A percentile compares a stretch with the other conserved stretches of the same genome.
phyloP scores from a whole-genome alignment of 2,329 filamentous ascomycete genomes.

The Monosporascus cannonballus region DNA sequence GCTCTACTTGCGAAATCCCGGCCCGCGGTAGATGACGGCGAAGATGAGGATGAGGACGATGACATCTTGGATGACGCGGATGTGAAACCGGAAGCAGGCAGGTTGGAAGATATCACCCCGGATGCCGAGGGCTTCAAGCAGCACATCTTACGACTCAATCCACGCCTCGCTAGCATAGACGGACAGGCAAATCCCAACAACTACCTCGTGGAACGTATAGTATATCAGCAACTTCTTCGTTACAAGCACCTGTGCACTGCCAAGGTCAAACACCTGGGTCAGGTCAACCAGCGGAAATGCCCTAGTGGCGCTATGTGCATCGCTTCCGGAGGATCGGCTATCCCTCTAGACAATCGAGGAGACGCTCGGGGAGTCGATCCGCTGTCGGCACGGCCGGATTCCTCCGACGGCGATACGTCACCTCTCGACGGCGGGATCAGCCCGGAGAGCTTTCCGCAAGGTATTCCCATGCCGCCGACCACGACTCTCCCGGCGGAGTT shows the following conservation, averaged over 20 bases:
- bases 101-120: constrained; percentile 62
- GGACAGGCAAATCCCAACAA: constrained; percentile 32
- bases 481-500: constrained; percentile 75
- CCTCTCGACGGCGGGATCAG: constrained; percentile 63
- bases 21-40: constrained; percentile 41
- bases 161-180: constrained; percentile 46
- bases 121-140: constrained; percentile 70
- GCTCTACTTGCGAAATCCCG: constrained; percentile 36
- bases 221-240: constrained; percentile 70
- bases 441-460: constrained; percentile 68
- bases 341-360: constrained; percentile 54
- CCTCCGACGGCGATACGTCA: constrained; percentile 61
- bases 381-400: constrained; percentile 44
- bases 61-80: constrained; percentile 51
- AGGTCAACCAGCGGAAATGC: constrained; percentile 50
- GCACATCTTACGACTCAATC: constrained; percentile 69
- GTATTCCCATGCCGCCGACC: constrained; percentile 78
- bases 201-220: constrained; percentile 73
- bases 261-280: constrained; percentile 63
- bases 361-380: constrained; percentile 55
- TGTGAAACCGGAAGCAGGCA: constrained; percentile 54
- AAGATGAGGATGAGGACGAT: constrained; percentile 57
- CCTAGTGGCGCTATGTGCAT: constrained; percentile 57
- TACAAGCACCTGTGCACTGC: constrained; percentile 71
- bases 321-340: constrained; percentile 59